Evolutionary conservation across 805 yeast species (phyloP), one percentile per base, ranked within the genome.

Genomic region (Saccharomycopsis fibuligera): DNA sequence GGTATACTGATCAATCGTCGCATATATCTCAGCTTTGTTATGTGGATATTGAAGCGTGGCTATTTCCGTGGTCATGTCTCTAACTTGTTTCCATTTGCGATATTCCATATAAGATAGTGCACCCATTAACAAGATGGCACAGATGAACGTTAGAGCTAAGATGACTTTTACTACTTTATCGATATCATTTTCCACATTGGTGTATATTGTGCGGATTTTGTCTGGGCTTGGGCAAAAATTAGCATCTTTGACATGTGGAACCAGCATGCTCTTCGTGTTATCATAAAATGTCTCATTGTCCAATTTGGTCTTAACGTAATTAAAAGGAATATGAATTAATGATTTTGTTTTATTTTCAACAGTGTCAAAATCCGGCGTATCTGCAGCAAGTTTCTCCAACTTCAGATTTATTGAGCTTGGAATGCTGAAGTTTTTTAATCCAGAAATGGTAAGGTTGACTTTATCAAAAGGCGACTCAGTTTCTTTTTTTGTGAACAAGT

Each of bases 311-410:
- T 37, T 31, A 3, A 41, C 36, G 33, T 24, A 50, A 0, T 71
- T 70, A 58, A 88, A 86, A 0, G 96, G 96, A 2, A 56, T 58
- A 2, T 73, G 64, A 6, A 91, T 72, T 35, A 80, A 56, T 0
- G 60, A 48, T 38, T 77, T 71, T 0, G 93, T 79, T 19, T 73
- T 72, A 50, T 79, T 76, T 58, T 79, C 74, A 2, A 87, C 81
- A 5, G 73, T 71, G 2, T 74, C 76, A 61, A 87, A 87, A 52
- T 78, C 75, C 0, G 95, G 95, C 0, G 84, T 65, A 2, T 76
- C 68, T 0, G 66, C 63, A 19, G 75, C 66, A 37, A 89, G 62
- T 0, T 59, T 54, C 2, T 75, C 74, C 16, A 93, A 68, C 25
- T 79, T 76, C 1, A 62, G 61, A 54, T 86, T 76, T 37, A 90